Evolutionary conservation across 1,139 yeast genomes (phyloP).

Genomic region (Scheffersomyces titani): DNA sequence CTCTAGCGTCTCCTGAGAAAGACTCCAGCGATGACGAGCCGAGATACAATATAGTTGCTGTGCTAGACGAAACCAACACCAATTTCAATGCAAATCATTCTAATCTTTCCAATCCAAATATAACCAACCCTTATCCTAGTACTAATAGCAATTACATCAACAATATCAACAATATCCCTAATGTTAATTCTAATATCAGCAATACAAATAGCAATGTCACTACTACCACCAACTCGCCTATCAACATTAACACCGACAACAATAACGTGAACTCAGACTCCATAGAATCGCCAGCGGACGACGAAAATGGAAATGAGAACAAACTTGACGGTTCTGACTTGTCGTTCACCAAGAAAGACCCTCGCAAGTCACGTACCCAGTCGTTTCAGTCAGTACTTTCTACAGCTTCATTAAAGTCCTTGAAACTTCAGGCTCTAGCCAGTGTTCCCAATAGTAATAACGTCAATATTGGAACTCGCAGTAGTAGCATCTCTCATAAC

Average conservation of each 20-base stretch:
- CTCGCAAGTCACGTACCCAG: conserved; percentile 54
- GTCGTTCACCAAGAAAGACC: conserved; percentile 55
- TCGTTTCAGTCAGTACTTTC: conserved; percentile 68
- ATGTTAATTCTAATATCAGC: neutral
- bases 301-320: conserved; percentile 1
- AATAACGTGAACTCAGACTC: conserved; percentile 1
- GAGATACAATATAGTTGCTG: neutral
- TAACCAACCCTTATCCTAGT: neutral
- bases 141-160: neutral
- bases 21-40: conserved; percentile 4
- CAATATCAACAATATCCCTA: neutral
- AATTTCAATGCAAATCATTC: conserved; percentile 1
- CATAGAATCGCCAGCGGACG: conserved; percentile 1
- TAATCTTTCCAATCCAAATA: conserved; percentile 1
- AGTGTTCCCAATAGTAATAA: conserved; percentile 15
- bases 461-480: conserved; percentile 22
- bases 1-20: conserved; percentile 9
- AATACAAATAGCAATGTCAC: neutral
- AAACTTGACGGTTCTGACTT: conserved; percentile 23
- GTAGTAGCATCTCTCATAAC: conserved; percentile 3
- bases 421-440: conserved; percentile 31
- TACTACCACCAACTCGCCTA: neutral
- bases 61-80: neutral
- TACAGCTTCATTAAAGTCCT: conserved; percentile 56
- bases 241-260: neutral